These are phyloP conservation scores for Schizophyllum commune DNA, from an alignment of 1,284 basidiomycete species.

Conservation along the genomic window DNA sequence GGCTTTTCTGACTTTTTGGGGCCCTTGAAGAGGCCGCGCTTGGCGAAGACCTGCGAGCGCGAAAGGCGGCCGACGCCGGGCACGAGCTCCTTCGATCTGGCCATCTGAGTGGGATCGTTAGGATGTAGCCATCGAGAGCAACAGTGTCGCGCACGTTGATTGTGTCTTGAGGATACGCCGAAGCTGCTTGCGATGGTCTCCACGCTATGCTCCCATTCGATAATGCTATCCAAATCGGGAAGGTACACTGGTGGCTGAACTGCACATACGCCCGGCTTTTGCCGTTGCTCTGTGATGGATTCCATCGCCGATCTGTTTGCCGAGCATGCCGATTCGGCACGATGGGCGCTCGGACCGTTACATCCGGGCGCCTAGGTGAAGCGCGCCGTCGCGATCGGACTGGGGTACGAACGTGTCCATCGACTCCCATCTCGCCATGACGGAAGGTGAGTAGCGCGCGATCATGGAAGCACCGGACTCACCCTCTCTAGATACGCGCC, in stretches of 20 bases:
- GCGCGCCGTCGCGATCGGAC: background rate
- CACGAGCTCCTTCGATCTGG: slow-evolving; percentile 84
- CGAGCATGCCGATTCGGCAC: background rate
- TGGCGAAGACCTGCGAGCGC: slow-evolving; percentile 73
- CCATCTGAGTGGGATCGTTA: slow-evolving; percentile 57
- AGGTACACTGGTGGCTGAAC: background rate
- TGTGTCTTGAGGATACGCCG: slow-evolving; percentile 40
- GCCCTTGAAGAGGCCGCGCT: slow-evolving; percentile 76
- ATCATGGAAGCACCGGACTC: background rate
- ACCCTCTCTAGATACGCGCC: slow-evolving; percentile 14
- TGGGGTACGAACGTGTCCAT: background rate
- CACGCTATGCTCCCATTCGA: background rate
- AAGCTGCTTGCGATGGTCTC: slow-evolving; percentile 17
- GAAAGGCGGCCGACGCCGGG: slow-evolving; percentile 82
- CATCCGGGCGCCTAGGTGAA: background rate
- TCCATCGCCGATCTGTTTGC: background rate
- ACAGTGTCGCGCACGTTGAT: slow-evolving; percentile 1
- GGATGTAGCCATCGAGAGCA: slow-evolving; percentile 16
- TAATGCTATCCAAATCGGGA: background rate
- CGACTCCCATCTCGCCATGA: background rate
- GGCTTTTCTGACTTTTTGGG: slow-evolving; percentile 72
- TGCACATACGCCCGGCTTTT: background rate
- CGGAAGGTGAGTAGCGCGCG: slow-evolving; percentile 7
- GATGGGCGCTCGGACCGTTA: background rate
- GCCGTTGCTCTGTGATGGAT: background rate